Base-by-base conservation (phyloP, 2,329 filamentous ascomycete species). In the Monilinia polystroma region DNA sequence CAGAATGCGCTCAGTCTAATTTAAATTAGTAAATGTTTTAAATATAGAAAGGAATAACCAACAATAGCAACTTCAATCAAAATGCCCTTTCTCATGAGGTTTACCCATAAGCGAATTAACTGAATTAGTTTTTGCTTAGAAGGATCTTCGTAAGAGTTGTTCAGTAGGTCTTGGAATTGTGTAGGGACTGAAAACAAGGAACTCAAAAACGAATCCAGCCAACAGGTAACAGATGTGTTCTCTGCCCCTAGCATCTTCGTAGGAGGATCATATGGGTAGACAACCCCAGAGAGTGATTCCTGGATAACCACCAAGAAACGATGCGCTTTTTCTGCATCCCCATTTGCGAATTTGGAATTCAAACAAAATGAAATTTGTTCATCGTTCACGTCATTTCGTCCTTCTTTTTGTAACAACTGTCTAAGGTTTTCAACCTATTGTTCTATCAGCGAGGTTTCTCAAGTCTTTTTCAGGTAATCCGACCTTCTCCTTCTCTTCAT, bases 201-300 rank as follows among this genome's bases (percentile, higher is more conserved):
- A 76, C 97, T 98, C 1, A 99, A 84, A 29, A 98, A 80, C 0
- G 94, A 85, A 77, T 98, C 95, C 20, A 98, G 82, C 76, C 96
- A 98, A 80, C 95, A 99, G n/a, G 94, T 98, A 47, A 97, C 87
- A 55, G 89, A 84, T 58, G 93, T 84, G 75, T 99, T 99, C 73
- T 92, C 90, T 16, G 95, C 94, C 8, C 95, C 95, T 5, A 92
- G 80, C 81, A 98, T 87, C 66, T 85, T 84, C 10, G 90, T 83
- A 64, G 84, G 83, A 11, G 92, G 87, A 66, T 92, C 84, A 79
- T 92, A 96, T 20, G 87, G 85, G 69, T 87, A 83, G 70, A 98
- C 85, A 52, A 91, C 86, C 20, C 94, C 93, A 41, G 92, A 86
- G 51, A 92, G 88, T 0, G 94, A 91, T 72, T 93, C 88, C 74